Evolutionary conservation across 305 asterid genomes (phyloP).

Genomic region (Fraxinus paxiana): DNA sequence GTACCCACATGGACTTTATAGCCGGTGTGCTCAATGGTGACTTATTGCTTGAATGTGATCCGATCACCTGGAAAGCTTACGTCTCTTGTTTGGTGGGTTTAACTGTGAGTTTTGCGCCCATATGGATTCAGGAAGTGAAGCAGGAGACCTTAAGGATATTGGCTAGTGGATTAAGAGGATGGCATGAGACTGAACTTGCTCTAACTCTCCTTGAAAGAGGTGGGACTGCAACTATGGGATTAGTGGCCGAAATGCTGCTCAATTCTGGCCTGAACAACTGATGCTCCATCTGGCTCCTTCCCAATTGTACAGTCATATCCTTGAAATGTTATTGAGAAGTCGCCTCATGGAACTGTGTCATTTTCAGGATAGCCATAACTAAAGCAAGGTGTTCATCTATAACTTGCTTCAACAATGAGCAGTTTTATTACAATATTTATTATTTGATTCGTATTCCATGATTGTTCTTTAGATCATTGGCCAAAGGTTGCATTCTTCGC

Average conservation of each 20-base stretch:
- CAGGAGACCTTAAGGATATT: slow-evolving; percentile 19
- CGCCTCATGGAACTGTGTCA: background rate
- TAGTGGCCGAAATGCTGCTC: slow-evolving; percentile 26
- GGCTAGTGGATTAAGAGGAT: slow-evolving; percentile 23
- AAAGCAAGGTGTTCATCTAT: background rate
- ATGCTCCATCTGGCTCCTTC: background rate
- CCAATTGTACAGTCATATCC: background rate
- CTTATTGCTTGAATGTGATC: slow-evolving; percentile 27
- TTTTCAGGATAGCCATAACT: background rate
- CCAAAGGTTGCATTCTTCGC: background rate
- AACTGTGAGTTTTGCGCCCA: slow-evolving; percentile 21
- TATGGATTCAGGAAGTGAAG: slow-evolving; percentile 27
- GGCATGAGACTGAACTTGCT: slow-evolving; percentile 23
- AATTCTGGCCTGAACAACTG: slow-evolving; percentile 1
- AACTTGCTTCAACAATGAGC: background rate
- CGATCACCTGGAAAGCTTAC: slow-evolving; percentile 28
- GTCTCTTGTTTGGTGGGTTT: slow-evolving; percentile 23
- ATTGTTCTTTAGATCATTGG: background rate
- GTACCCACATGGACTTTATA: slow-evolving; percentile 28
- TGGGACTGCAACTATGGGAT: slow-evolving; percentile 28
- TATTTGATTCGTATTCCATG: background rate
- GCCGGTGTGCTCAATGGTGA: slow-evolving; percentile 20
- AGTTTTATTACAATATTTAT: background rate
- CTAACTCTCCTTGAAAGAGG: slow-evolving; percentile 23
- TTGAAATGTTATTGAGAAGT: background rate